Evolutionary conservation across 805 yeast species (phyloP).

Genomic region (Debaryomyces hansenii): DNA sequence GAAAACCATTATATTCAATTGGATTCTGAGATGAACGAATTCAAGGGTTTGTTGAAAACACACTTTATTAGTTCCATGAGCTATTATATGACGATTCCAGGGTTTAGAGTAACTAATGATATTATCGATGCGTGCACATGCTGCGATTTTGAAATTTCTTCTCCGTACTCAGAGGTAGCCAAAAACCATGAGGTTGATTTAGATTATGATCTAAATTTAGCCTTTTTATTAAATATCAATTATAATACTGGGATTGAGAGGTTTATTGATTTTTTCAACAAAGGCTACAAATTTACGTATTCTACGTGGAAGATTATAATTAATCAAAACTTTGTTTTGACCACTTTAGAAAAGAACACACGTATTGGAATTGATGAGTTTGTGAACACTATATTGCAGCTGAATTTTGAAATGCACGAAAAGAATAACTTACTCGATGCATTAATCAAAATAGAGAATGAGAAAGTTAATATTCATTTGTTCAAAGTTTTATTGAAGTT

Average conservation of each 20-base stretch:
- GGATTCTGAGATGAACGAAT: conserved; percentile 19
- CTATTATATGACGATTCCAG: background rate
- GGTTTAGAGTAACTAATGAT: conserved; percentile 5
- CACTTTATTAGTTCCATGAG: conserved; percentile 13
- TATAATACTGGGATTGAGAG: conserved; percentile 21
- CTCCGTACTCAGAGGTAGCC: background rate
- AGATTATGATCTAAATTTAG: conserved; percentile 23
- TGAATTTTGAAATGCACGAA: conserved; percentile 10
- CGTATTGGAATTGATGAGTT: conserved; percentile 18
- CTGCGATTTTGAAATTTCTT: conserved; percentile 1
- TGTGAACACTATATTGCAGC: conserved; percentile 20
- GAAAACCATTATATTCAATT: conserved; percentile 37
- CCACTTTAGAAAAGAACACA: conserved; percentile 15
- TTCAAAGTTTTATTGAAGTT: conserved; percentile 14
- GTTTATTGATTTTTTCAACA: conserved; percentile 27
- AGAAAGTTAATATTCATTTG: conserved; percentile 24
- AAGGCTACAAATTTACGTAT: conserved; percentile 31
- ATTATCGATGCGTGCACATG: conserved; percentile 12
- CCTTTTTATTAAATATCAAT: conserved; percentile 26
- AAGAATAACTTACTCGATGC: conserved; percentile 10
- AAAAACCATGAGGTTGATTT: conserved; percentile 1
- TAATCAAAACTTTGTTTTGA: conserved; percentile 25
- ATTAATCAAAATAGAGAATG: conserved; percentile 21
- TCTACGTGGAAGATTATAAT: conserved; percentile 33
- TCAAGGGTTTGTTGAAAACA: conserved; percentile 15